Conservation (phyloP, 1,284 basidiomycete genomes). For the Laetiporus sulphureus region DNA sequence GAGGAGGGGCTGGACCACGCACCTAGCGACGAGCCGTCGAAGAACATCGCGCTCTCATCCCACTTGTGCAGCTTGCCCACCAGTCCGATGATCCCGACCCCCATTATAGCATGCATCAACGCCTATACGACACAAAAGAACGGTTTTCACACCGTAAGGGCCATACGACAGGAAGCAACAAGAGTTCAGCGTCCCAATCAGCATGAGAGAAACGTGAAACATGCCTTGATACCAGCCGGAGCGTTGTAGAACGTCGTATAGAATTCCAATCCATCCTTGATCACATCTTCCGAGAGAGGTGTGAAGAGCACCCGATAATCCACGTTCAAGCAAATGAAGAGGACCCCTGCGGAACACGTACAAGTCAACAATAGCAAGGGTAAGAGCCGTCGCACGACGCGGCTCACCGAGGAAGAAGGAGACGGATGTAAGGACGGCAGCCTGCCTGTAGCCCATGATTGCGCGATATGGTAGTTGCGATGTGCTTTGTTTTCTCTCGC, state of each 20-base stretch:
- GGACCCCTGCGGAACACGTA: slow-evolving; percentile 57
- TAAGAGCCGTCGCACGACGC: slow-evolving; percentile 1
- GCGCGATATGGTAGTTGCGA: too few species aligned
- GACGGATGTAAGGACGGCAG: slow-evolving; percentile 73
- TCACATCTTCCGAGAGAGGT: slow-evolving; percentile 51
- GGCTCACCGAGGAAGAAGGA: slow-evolving; percentile 68
- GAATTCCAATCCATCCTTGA: slow-evolving; percentile 77
- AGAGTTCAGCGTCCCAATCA: slow-evolving; percentile 2
- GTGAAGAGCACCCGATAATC: slow-evolving; percentile 79
- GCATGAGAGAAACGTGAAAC: slow-evolving; percentile 15
- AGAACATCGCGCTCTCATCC: slow-evolving; percentile 89
- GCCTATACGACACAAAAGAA: slow-evolving; percentile 41
- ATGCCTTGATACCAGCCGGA: slow-evolving; percentile 82
- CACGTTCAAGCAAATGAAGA: slow-evolving; percentile 84
- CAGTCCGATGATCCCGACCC: slow-evolving; percentile 66
- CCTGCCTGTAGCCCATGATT: slow-evolving; percentile 86
- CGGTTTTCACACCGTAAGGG: neutral
- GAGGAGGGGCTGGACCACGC: slow-evolving; percentile 16
- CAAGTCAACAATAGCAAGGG: slow-evolving; percentile 6
- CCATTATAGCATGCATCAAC: slow-evolving; percentile 76
- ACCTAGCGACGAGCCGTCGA: slow-evolving; percentile 85
- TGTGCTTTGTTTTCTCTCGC: too few species aligned
- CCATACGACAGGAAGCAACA: slow-evolving; percentile 3
- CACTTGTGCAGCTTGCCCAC: slow-evolving; percentile 76
- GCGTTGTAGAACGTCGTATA: slow-evolving; percentile 89